Percentiles rank a stretch among this genome's conserved stretches.
Conservation (phyloP, 192 early-diverging fungal genomes). For the Mortierella alpina region DNA sequence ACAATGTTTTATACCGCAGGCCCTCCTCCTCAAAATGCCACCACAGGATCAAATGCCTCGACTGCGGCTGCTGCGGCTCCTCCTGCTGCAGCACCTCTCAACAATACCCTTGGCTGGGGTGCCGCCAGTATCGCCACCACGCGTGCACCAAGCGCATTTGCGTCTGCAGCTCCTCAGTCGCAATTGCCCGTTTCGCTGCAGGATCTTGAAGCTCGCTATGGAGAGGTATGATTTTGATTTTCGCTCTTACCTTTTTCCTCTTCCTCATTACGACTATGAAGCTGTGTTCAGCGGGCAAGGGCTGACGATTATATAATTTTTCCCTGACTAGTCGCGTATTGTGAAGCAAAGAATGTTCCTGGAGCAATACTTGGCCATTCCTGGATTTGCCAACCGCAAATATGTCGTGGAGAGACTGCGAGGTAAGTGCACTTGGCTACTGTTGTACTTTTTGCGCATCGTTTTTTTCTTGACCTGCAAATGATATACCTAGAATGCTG, state of each 20-base stretch:
- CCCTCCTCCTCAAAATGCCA: conserved; percentile 24
- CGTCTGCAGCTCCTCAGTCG: conserved; percentile 17
- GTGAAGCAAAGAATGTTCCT: conserved; percentile 35
- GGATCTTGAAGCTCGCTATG: conserved; percentile 45
- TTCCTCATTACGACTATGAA: too few species aligned
- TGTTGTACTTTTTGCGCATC: neutral
- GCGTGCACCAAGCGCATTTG: conserved; percentile 33
- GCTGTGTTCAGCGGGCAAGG: neutral
- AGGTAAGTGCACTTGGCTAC: conserved; percentile 4
- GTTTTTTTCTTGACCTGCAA: too few species aligned
- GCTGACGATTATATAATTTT: neutral
- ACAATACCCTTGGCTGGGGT: conserved; percentile 43
- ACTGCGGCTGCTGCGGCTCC: conserved; percentile 8
- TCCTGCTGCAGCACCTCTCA: conserved; percentile 11
- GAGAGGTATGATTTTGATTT: conserved; percentile 12
- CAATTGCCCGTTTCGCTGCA: conserved; percentile 38
- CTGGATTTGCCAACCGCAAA: conserved; percentile 46
- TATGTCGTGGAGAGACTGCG: conserved; percentile 45
- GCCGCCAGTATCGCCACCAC: conserved; percentile 45
- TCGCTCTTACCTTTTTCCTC: too few species aligned
- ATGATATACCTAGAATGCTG: too few species aligned
- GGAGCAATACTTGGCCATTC: conserved; percentile 39
- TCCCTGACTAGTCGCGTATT: conserved; percentile 6
- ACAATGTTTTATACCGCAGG: conserved; percentile 46
- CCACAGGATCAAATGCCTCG: conserved; percentile 1